phyloP scores from a whole-genome alignment of 495 filamentous ascomycete species.

The Rostrohypoxylon terebratum region DNA sequence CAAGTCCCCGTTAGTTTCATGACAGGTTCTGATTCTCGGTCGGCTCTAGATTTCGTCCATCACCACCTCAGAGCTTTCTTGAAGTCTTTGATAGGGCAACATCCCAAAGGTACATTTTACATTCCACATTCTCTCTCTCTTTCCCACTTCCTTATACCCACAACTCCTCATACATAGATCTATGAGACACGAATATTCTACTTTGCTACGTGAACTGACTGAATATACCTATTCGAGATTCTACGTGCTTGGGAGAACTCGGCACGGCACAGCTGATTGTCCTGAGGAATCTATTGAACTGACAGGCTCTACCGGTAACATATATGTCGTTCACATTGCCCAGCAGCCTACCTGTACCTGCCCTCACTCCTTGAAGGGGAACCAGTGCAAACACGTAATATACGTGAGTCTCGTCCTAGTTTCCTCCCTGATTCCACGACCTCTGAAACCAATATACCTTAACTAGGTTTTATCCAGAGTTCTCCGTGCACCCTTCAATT shows the following conservation, averaged over 20 bases:
- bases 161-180: not conserved
- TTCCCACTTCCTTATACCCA: not conserved
- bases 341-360: constrained; percentile 75
- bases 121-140: not conserved
- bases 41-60: constrained; percentile 50
- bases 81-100: constrained; percentile 55
- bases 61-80: constrained; percentile 51
- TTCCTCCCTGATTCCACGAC: not conserved
- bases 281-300: constrained; percentile 69
- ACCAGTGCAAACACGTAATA: constrained; percentile 75
- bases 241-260: constrained; percentile 55
- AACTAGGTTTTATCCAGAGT: constrained; percentile 70
- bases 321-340: constrained; percentile 69
- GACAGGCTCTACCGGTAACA: constrained; percentile 79
- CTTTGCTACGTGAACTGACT: not conserved
- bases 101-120: constrained; percentile 48
- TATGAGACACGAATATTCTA: not conserved
- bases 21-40: constrained; percentile 1
- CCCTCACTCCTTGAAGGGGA: constrained; percentile 69
- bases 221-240: constrained; percentile 40
- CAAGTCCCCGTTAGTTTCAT: not conserved
- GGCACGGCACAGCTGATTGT: constrained; percentile 38
- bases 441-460: not conserved
- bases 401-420: constrained; percentile 33
- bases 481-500: constrained; percentile 69